A percentile compares a stretch with the other conserved stretches of the same genome.
These are phyloP conservation scores for Cyclostephanos tholiformis DNA, from an alignment of 108 stramenopile genomes.

Conservation along the genomic window DNA sequence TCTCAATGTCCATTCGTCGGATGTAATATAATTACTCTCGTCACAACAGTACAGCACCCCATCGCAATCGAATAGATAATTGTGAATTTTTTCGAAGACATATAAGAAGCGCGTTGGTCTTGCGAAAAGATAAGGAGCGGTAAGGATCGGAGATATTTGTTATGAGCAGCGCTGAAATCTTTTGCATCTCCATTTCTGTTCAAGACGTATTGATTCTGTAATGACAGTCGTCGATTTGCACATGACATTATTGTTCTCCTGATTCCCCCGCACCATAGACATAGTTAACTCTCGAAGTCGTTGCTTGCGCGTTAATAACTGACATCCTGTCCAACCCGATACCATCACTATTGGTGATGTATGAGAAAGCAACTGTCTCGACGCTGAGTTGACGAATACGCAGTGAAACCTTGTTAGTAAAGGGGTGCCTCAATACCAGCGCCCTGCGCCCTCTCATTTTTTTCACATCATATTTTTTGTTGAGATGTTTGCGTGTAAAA, in stretches of 20 bases:
- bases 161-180: conserved; percentile 10
- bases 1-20: too few relatives aligned
- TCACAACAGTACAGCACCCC: conserved; percentile 89
- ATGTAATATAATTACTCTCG: too few relatives aligned
- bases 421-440: background rate
- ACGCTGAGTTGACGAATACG: background rate
- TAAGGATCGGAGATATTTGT: background rate
- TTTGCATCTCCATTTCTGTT: conserved; percentile 29
- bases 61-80: conserved; percentile 87
- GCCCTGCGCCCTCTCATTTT: too few relatives aligned
- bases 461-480: too few relatives aligned
- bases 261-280: background rate
- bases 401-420: background rate
- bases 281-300: background rate
- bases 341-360: background rate
- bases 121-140: conserved; percentile 47
- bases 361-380: background rate
- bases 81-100: conserved; percentile 55
- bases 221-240: conserved; percentile 27
- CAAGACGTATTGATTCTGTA: conserved; percentile 39
- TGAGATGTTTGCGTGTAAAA: too few relatives aligned
- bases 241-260: background rate
- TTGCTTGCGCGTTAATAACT: background rate
- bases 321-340: background rate
- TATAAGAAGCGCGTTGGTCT: conserved; percentile 30